Evolutionary conservation across 2,329 filamentous ascomycete genomes (phyloP).

Genomic region (Sarocladiaceae sp.): DNA sequence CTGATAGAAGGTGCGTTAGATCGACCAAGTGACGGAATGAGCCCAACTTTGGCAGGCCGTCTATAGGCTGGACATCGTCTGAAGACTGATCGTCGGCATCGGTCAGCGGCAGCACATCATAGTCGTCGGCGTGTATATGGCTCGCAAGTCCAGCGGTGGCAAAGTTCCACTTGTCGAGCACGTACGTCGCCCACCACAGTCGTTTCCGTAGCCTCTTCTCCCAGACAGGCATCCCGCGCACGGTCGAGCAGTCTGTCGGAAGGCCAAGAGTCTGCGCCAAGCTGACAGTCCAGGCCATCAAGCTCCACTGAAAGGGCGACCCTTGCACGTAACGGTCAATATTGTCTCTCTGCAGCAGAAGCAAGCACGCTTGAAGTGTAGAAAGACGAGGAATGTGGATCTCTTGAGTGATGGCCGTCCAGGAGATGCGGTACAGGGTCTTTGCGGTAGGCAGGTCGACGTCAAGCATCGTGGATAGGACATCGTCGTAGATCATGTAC

Average conservation of each 20-base stretch:
- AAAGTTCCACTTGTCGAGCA: slow-evolving; percentile 30
- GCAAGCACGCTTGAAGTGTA: not conserved
- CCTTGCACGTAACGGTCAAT: not conserved
- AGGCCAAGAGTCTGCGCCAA: not conserved
- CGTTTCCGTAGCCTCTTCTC: slow-evolving; percentile 31
- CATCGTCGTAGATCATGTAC: not conserved
- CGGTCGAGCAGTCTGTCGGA: not conserved
- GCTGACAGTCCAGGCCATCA: not conserved
- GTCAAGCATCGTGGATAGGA: not conserved
- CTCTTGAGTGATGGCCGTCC: not conserved
- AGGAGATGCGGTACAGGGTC: not conserved
- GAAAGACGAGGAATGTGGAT: not conserved
- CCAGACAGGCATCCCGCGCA: slow-evolving; percentile 7
- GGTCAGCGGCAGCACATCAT: not conserved
- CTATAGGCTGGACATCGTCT: not conserved
- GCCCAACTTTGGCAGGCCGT: not conserved
- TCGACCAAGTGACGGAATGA: not conserved
- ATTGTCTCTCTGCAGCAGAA: not conserved
- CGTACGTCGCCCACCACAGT: slow-evolving; percentile 35
- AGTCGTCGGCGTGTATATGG: not conserved
- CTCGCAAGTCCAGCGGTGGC: not conserved
- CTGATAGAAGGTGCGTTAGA: not conserved
- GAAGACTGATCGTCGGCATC: not conserved
- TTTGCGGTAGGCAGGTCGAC: not conserved
- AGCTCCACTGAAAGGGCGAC: not conserved